A percentile compares a stretch with the other conserved stretches of the same genome.
phyloP scores from a whole-genome alignment of 2,329 filamentous ascomycete species.

The Claviceps sp. region DNA sequence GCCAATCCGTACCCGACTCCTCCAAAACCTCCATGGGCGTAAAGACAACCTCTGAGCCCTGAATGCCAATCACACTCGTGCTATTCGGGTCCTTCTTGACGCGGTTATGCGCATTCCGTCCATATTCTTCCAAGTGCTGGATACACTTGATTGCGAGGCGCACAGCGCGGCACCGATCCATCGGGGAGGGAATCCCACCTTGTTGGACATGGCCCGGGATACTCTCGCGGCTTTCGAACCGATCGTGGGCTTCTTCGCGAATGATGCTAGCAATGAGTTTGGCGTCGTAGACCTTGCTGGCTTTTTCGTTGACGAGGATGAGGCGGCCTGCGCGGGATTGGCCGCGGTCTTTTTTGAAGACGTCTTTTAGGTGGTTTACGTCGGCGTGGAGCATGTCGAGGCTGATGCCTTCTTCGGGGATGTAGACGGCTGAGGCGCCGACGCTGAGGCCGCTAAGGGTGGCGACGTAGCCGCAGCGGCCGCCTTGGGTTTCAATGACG shows the following conservation, averaged over 20 bases:
- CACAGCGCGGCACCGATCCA: constrained; percentile 89
- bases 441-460: constrained; percentile 85
- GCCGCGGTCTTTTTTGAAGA: constrained; percentile 75
- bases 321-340: constrained; percentile 83
- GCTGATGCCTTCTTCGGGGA: constrained; percentile 88
- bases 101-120: constrained; percentile 48
- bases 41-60: constrained; percentile 82
- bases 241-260: constrained; percentile 78
- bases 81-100: constrained; percentile 64
- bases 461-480: constrained; percentile 84
- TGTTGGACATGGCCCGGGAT: constrained; percentile 93
- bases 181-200: constrained; percentile 80
- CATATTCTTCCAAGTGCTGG: constrained; percentile 74
- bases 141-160: constrained; percentile 89
- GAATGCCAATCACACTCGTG: constrained; percentile 77
- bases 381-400: constrained; percentile 87
- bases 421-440: constrained; percentile 87
- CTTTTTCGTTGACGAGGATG: constrained; percentile 93
- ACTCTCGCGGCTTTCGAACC: constrained; percentile 84
- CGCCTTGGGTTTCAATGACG: constrained; percentile 95
- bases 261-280: constrained; percentile 94
- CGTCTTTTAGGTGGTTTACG: constrained; percentile 75
- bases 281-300: constrained; percentile 79
- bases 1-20: constrained; percentile 82
- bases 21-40: constrained; percentile 70